phyloP scores from a whole-genome alignment of 2,329 filamentous ascomycete species.

The Alternaria burnsii region DNA sequence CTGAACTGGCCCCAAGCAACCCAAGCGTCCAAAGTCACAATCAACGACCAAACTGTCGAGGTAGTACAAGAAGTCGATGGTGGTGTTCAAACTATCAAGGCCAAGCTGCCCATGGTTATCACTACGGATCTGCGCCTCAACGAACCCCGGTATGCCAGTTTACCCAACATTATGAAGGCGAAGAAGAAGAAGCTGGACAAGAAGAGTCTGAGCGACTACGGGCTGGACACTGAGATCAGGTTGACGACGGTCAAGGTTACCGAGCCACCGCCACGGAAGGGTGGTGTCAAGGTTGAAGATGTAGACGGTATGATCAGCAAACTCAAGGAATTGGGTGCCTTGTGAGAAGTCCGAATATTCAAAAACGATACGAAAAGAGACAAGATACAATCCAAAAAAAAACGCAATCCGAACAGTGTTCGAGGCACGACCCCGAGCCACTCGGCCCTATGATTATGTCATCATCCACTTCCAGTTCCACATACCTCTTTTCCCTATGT shows the following conservation, averaged over 20 bases:
- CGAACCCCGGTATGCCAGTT: conserved; percentile 90
- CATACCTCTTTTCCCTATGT: background rate
- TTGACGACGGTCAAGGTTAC: conserved; percentile 89
- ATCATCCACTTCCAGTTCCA: background rate
- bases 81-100: conserved; percentile 86
- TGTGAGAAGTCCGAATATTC: conserved; percentile 61
- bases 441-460: background rate
- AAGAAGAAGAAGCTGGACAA: conserved; percentile 99
- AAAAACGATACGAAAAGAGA: background rate
- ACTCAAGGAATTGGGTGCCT: conserved; percentile 93
- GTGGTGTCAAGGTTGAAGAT: conserved; percentile 96
- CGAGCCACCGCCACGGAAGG: conserved; percentile 88
- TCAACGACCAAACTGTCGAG: conserved; percentile 74
- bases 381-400: background rate
- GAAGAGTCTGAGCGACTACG: conserved; percentile 79
- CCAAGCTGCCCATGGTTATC: conserved; percentile 89
- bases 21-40: conserved; percentile 84
- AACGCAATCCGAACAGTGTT: background rate
- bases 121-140: conserved; percentile 95
- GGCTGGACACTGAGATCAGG: conserved; percentile 75
- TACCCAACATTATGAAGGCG: conserved; percentile 99
- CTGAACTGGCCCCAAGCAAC: conserved; percentile 95
- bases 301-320: conserved; percentile 93
- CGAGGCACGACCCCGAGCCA: background rate
- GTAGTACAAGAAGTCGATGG: conserved; percentile 95